phyloP scores from a whole-genome alignment of 140 eudicot genomes.

The Anethum foeniculum region DNA sequence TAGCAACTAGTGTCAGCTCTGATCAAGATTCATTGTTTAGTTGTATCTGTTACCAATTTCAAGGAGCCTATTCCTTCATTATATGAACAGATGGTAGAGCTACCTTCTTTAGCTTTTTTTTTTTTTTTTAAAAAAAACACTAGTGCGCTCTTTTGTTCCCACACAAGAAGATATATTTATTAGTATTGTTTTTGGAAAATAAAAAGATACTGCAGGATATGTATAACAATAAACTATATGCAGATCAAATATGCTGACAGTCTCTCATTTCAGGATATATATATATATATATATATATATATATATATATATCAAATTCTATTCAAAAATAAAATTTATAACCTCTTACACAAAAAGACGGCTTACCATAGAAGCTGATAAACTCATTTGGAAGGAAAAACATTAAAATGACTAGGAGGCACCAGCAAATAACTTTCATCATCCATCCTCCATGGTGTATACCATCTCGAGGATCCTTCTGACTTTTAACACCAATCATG shows the following conservation, averaged over 20 bases:
- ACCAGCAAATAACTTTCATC: slow-evolving; percentile 96
- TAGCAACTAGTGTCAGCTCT: neutral
- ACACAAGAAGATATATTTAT: neutral
- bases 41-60: neutral
- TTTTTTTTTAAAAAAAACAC: no score
- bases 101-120: neutral
- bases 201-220: neutral
- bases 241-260: neutral
- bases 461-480: slow-evolving; percentile 92
- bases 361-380: slow-evolving; percentile 81
- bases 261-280: neutral
- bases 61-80: neutral
- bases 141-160: neutral
- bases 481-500: slow-evolving; percentile 90
- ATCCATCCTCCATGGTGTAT: slow-evolving; percentile 99
- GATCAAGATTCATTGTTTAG: no score
- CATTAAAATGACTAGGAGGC: slow-evolving; percentile 75
- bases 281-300: no score
- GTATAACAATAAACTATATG: neutral
- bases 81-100: neutral
- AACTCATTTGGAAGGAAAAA: slow-evolving; percentile 87
- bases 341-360: neutral
- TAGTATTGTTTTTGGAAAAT: no score
- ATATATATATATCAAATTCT: neutral
- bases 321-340: neutral